Evolutionary conservation across 2,329 filamentous ascomycete genomes (phyloP).

Genomic region (Hypoxylon sp.): DNA sequence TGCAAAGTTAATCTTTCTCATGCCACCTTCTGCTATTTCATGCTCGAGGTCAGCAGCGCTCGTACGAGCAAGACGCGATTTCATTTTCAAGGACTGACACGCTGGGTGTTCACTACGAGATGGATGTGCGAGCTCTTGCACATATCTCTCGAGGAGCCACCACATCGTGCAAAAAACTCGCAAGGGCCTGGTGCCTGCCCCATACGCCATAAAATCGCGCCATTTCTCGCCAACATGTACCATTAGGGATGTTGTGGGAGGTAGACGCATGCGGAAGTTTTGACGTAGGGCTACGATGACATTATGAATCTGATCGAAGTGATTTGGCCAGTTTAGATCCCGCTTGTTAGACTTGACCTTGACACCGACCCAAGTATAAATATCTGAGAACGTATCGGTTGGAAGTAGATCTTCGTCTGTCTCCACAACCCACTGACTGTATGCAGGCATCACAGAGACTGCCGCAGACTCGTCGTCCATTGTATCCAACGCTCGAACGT

Average conservation of each 20-base stretch:
- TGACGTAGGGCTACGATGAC: constrained; percentile 12
- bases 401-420: constrained; percentile 4
- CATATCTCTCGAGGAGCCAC: constrained; percentile 34
- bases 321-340: neutral
- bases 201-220: neutral
- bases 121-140: constrained; percentile 19
- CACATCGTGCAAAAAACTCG: constrained; percentile 32
- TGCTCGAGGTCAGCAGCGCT: neutral
- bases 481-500: neutral
- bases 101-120: constrained; percentile 14
- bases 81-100: constrained; percentile 12
- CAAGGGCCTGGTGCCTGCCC: constrained; percentile 5
- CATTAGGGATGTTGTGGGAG: constrained; percentile 23
- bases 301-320: constrained; percentile 29
- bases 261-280: constrained; percentile 17
- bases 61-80: constrained; percentile 11
- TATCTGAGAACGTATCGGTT: neutral
- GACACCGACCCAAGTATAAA: constrained; percentile 32
- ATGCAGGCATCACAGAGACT: neutral
- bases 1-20: neutral
- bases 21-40: neutral
- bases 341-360: constrained; percentile 36
- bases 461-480: constrained; percentile 28
- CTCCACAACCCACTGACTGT: constrained; percentile 30
- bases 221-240: constrained; percentile 24